These are phyloP conservation scores for Linnemannia hyalina DNA, from an alignment of 192 early-diverging fungal genomes.

Conservation along the genomic window DNA sequence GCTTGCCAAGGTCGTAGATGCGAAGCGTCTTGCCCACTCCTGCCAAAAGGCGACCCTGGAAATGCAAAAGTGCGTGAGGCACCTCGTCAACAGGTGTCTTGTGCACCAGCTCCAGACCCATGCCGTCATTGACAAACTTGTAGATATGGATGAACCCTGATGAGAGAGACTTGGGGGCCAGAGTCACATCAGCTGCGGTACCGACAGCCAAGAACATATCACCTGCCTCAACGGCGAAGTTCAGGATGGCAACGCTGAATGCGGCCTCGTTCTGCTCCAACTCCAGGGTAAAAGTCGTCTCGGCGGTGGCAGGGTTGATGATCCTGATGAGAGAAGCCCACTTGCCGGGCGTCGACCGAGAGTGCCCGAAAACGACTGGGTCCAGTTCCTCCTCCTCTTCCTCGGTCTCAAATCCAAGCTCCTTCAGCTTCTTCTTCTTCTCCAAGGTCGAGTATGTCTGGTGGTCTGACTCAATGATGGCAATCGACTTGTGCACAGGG, in stretches of 20 bases:
- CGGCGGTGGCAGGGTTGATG: constrained; percentile 80
- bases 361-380: constrained; percentile 79
- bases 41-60: constrained; percentile 92
- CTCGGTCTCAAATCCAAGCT: constrained; percentile 57
- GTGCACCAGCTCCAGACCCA: constrained; percentile 83
- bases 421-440: constrained; percentile 65
- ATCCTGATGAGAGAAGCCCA: constrained; percentile 93
- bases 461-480: constrained; percentile 92
- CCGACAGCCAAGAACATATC: constrained; percentile 88
- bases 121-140: constrained; percentile 74
- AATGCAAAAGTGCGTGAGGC: constrained; percentile 84
- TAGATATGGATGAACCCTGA: constrained; percentile 83
- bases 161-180: constrained; percentile 78
- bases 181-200: constrained; percentile 76
- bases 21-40: constrained; percentile 88
- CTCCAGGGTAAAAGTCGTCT: constrained; percentile 78
- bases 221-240: constrained; percentile 66
- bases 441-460: constrained; percentile 76
- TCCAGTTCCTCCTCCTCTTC: constrained; percentile 67
- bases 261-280: constrained; percentile 89
- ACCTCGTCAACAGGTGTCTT: constrained; percentile 90
- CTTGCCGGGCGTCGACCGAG: constrained; percentile 73
- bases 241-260: constrained; percentile 77
- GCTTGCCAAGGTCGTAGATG: constrained; percentile 94
- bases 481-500: constrained; percentile 83